phyloP scores from a whole-genome alignment of 2,329 filamentous ascomycete species.

The Escovopsis sp. region DNA sequence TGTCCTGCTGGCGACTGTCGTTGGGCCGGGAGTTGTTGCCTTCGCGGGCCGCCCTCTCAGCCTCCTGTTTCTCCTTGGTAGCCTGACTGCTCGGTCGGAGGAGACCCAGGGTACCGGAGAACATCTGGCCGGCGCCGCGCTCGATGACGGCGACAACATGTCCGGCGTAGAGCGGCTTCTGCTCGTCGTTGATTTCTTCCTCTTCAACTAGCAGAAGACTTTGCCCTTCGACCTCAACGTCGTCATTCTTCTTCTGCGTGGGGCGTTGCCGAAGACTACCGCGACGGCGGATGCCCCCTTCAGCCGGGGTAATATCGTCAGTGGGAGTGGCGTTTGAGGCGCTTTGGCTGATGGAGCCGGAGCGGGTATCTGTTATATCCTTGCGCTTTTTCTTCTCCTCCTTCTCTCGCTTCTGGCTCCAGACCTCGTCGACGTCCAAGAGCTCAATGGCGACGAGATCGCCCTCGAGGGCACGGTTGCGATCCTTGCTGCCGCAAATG shows the following conservation, averaged over 20 bases:
- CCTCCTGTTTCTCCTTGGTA: conserved; percentile 98
- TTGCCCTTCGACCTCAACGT: conserved; percentile 96
- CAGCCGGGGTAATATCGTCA: conserved; percentile 47
- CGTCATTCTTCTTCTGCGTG: conserved; percentile 99
- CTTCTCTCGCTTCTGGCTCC: conserved; percentile 97
- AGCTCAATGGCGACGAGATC: conserved; percentile 93
- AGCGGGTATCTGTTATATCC: conserved; percentile 86
- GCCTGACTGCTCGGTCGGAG: conserved; percentile 94
- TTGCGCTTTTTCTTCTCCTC: conserved; percentile 99
- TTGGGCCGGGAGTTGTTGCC: conserved; percentile 56
- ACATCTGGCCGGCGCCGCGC: conserved; percentile 95
- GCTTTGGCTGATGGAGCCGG: conserved; percentile 58
- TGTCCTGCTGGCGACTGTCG: conserved; percentile 71
- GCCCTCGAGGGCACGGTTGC: conserved; percentile 90
- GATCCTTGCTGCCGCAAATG: conserved; percentile 97
- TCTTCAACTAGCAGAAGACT: conserved; percentile 93
- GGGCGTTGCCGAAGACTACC: conserved; percentile 92
- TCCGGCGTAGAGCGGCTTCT: conserved; percentile 92
- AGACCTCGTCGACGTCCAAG: conserved; percentile 94
- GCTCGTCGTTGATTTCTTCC: conserved; percentile 96
- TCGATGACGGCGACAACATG: conserved; percentile 97
- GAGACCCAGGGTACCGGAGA: conserved; percentile 87
- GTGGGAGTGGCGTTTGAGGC: conserved; percentile 46
- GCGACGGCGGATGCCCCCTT: conserved; percentile 79
- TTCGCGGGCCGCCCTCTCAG: conserved; percentile 82